Conservation (phyloP, 179 eudicot species). For the Patellifolia procumbens region DNA sequence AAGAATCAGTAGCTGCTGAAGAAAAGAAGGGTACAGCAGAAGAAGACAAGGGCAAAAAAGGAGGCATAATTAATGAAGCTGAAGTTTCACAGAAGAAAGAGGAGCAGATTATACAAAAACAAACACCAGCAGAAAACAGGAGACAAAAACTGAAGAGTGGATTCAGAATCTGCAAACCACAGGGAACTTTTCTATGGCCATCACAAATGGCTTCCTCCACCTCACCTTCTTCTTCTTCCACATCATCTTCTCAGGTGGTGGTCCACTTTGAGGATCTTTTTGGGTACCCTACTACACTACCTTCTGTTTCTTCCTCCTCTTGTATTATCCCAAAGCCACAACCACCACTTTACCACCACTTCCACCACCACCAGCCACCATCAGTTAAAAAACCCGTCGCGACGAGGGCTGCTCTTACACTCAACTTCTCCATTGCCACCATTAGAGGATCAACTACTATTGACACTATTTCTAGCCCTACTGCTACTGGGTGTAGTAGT, state of each 20-base stretch:
- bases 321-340: conserved; percentile 8
- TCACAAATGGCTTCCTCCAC: conserved; percentile 41
- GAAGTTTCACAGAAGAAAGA: conserved; percentile 9
- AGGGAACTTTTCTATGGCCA: conserved; percentile 84
- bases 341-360: too few species aligned
- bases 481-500: conserved; percentile 29
- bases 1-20: conserved; percentile 13
- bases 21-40: conserved; percentile 10
- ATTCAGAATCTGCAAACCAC: conserved; percentile 89
- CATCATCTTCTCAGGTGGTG: conserved; percentile 33
- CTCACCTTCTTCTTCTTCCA: conserved; percentile 21
- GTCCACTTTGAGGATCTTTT: conserved; percentile 48
- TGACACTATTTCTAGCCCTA: conserved; percentile 38
- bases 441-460: conserved; percentile 33
- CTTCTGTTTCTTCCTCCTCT: conserved; percentile 54
- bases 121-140: conserved; percentile 40
- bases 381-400: conserved; percentile 55
- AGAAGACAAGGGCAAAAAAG: conserved; percentile 27
- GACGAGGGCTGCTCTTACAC: conserved; percentile 49
- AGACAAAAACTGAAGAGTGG: conserved; percentile 73
- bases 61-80: conserved; percentile 25
- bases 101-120: not conserved
- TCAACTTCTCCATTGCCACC: conserved; percentile 44
- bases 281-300: conserved; percentile 69
- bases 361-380: conserved; percentile 33